Evolutionary conservation across 768 basidiomycete genomes (phyloP), one percentile per base, ranked within the genome.

Genomic region (Krasilnikovozyma curviuscula): DNA sequence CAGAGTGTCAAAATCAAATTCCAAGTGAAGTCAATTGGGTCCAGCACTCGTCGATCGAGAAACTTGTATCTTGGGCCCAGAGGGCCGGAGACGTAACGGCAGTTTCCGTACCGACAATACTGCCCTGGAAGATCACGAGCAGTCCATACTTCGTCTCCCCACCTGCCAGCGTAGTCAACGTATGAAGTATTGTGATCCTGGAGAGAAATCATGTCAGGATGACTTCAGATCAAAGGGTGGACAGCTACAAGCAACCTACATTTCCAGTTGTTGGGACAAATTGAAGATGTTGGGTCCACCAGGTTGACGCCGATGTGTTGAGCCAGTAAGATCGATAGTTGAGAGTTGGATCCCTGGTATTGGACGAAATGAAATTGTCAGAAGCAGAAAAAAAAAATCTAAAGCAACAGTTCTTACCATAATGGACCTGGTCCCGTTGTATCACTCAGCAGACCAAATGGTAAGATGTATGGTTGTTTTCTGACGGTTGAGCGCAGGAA

Each of bases 91-190:
- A 52, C 50, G 33, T 46, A 52, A 14, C 50, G 30, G 34, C 50
- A 52, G 33, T 52, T 52, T 16, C 50, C 50, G 6, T 32, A 44
- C 40, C 5, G 12, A 42, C 41, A 42, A 27, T 52, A 52, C 50
- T 46, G 16, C 39, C 46, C 35, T 37, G 35, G 10, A n/a, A 18
- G 18, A 18, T 37, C 18, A 37, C 35, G 10, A 37, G 38, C 25
- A 3, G 40, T 46, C 50, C 50, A 52, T 24, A 52, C 46, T 29
- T 52, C 50, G 19, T 52, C 50, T 9, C 50, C 50, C 50, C 50
- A 52, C 29, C 45, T 34, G 25, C 50, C 50, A 18, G 45, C 45
- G 31, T 52, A 52, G n/a, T 52, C 50, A 14, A 52, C 28, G 24
- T 46, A 32, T 5, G 28, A 25, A 3, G 30, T 24, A 5, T 7